A percentile compares a stretch with the other conserved stretches of the same genome.
Conservation (phyloP, 2,329 filamentous ascomycete species). For the Emmonsia crescens region DNA sequence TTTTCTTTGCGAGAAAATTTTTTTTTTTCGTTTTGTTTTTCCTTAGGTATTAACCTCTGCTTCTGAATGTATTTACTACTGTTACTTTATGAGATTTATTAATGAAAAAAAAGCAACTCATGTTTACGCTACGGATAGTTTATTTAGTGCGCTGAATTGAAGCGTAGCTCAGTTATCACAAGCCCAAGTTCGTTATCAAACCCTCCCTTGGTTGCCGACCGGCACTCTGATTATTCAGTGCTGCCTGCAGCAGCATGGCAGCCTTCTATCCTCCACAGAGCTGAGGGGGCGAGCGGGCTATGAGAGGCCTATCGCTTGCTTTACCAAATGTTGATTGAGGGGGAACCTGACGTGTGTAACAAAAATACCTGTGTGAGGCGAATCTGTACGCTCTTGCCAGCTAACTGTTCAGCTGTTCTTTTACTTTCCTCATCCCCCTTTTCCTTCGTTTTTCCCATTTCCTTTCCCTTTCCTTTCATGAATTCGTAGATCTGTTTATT, state of each 20-base stretch:
- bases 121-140: too few relatives aligned
- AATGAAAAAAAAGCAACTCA: too few relatives aligned
- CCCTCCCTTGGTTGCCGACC: not conserved
- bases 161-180: too few relatives aligned
- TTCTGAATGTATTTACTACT: not conserved
- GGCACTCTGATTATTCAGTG: not conserved
- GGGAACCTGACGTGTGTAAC: not conserved
- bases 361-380: not conserved
- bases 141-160: too few relatives aligned
- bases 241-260: not conserved
- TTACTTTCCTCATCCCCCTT: too few relatives aligned
- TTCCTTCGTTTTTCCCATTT: too few relatives aligned
- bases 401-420: not conserved
- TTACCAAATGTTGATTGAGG: not conserved
- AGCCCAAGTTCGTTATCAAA: too few relatives aligned
- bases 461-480: too few relatives aligned
- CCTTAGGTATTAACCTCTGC: not conserved
- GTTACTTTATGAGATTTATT: not conserved
- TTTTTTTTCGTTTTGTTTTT: not conserved
- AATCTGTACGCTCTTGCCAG: not conserved
- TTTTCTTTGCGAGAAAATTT: not conserved
- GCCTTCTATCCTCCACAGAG: not conserved
- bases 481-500: too few relatives aligned
- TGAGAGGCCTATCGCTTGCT: not conserved
- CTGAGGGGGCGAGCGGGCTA: not conserved